Evolutionary conservation across 208 protist species (phyloP).

Genomic region (Acanthamoeba comandoni): DNA sequence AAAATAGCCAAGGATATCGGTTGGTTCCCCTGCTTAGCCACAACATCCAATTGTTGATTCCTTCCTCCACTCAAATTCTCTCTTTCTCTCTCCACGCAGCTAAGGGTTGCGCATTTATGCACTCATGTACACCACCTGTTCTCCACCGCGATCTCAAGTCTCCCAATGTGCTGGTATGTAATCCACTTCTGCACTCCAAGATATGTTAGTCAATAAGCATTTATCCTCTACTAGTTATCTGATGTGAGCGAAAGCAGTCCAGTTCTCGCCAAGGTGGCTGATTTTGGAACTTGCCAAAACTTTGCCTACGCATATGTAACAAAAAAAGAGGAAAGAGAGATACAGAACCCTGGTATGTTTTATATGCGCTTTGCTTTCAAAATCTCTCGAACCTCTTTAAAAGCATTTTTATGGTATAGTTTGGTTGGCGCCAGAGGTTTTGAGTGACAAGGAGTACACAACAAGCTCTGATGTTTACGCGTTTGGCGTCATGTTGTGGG

Average conservation of each 20-base stretch:
- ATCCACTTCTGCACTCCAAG: neutral
- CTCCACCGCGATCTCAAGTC: constrained; percentile 71
- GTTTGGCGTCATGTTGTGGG: constrained; percentile 6
- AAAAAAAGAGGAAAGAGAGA: too few relatives aligned
- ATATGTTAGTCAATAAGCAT: too few relatives aligned
- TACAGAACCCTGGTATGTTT: too few relatives aligned
- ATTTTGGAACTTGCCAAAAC: neutral
- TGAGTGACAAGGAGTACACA: constrained; percentile 3
- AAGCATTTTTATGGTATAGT: neutral
- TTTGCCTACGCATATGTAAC: too few relatives aligned
- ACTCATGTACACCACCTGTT: constrained; percentile 16
- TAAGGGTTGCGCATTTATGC: constrained; percentile 57
- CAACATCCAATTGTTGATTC: too few relatives aligned
- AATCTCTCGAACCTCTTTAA: too few relatives aligned
- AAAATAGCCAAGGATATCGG: constrained; percentile 28
- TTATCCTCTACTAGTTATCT: too few relatives aligned
- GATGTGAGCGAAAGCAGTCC: too few relatives aligned
- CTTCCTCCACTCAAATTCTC: too few relatives aligned
- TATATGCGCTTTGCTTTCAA: too few relatives aligned
- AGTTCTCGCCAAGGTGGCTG: constrained; percentile 19
- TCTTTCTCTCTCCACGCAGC: neutral
- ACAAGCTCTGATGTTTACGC: constrained; percentile 9
- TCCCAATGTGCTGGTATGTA: constrained; percentile 60
- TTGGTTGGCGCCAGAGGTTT: constrained; percentile 2
- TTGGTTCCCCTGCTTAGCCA: too few relatives aligned